Conservation (phyloP, 2,329 filamentous ascomycete genomes). For the Emericellopsis atlantica region DNA sequence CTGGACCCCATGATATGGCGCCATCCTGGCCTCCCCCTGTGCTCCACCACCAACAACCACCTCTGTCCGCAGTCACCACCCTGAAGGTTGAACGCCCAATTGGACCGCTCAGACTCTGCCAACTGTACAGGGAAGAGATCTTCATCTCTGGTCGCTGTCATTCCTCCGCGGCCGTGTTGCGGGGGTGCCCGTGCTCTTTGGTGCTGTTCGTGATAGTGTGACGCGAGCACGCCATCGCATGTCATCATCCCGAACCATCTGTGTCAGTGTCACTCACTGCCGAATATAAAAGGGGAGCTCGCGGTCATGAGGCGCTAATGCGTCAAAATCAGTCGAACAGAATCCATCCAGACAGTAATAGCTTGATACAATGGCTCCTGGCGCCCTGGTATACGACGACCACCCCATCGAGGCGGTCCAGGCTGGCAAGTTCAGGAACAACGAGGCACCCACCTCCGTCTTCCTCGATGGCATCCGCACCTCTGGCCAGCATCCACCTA, state of each 20-base stretch:
- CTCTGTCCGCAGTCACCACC: too few species aligned
- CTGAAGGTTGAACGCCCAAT: too few species aligned
- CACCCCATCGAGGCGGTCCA: neutral
- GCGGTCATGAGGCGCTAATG: neutral
- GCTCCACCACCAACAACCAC: too few species aligned
- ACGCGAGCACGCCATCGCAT: neutral
- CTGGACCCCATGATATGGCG: too few species aligned
- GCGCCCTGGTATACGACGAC: slow-evolving; percentile 1
- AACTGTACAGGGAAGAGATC: too few species aligned
- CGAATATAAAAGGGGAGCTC: too few species aligned
- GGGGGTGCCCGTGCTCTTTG: neutral
- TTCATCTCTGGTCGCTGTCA: too few species aligned
- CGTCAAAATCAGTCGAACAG: neutral
- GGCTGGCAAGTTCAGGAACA: slow-evolving; percentile 1
- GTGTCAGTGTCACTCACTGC: neutral
- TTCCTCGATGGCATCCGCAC: slow-evolving; percentile 37
- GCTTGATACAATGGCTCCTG: slow-evolving; percentile 1
- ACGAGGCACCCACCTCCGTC: slow-evolving; percentile 7
- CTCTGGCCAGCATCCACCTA: slow-evolving; percentile 59
- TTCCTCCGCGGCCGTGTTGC: too few species aligned
- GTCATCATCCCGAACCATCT: neutral
- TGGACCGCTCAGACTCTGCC: too few species aligned
- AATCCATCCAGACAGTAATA: too few species aligned
- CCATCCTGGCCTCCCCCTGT: too few species aligned
- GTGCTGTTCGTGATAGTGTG: neutral